Evolutionary conservation across 2,329 filamentous ascomycete species (phyloP).

Genomic region (Pseudocercospora macadamiae): DNA sequence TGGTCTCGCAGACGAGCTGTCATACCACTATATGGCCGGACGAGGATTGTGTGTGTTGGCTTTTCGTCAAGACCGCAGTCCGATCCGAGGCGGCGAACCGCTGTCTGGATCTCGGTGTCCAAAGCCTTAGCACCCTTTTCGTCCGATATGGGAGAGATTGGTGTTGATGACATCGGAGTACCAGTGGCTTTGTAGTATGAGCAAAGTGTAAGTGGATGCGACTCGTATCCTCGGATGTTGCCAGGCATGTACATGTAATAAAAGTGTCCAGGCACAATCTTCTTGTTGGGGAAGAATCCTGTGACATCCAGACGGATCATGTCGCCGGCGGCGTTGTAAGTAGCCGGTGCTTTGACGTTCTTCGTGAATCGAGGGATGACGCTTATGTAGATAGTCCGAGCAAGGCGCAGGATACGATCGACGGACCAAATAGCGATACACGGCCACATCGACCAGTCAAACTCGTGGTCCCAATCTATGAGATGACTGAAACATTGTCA

Average conservation of each 20-base stretch:
- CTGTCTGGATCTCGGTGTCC: neutral
- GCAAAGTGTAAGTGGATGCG: constrained; percentile 55
- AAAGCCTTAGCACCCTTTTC: too few species aligned
- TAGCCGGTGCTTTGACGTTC: constrained; percentile 41
- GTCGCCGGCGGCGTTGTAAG: constrained; percentile 49
- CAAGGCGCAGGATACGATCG: constrained; percentile 52
- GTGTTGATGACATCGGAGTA: constrained; percentile 6
- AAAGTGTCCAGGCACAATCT: constrained; percentile 50
- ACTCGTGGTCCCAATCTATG: too few species aligned
- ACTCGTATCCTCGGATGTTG: constrained; percentile 51
- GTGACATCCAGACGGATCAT: constrained; percentile 53
- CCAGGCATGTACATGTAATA: constrained; percentile 55
- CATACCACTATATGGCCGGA: constrained; percentile 56
- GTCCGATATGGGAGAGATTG: too few species aligned
- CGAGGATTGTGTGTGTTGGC: constrained; percentile 48
- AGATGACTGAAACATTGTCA: too few species aligned
- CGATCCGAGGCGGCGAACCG: too few species aligned
- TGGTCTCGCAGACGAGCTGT: constrained; percentile 55
- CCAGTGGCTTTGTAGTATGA: constrained; percentile 19
- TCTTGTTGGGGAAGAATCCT: constrained; percentile 38
- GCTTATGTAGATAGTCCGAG: constrained; percentile 49
- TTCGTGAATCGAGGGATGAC: constrained; percentile 35
- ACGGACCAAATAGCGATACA: constrained; percentile 54
- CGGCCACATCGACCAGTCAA: constrained; percentile 56
- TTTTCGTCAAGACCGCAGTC: too few species aligned